Base-by-base conservation (phyloP, 1,284 basidiomycete species). In the Austroboletus niveus region DNA sequence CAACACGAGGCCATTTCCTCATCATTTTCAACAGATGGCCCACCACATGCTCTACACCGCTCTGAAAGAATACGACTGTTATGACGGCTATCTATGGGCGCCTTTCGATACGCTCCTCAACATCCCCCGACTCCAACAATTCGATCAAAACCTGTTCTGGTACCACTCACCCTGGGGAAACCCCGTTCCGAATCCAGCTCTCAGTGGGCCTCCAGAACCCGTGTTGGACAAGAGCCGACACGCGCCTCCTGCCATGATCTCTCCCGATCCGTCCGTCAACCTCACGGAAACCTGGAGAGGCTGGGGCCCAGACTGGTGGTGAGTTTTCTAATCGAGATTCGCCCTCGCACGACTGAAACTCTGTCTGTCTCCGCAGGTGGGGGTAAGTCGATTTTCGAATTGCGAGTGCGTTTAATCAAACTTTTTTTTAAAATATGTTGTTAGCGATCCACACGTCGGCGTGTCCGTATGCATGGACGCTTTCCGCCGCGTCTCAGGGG, bases 31-130 rank as follows among this genome's bases (percentile, higher is more conserved):
- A 15, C 47, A 75, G 69, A 76, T 78, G 76, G 77, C 76, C 9
- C 78, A 79, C 45, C 77, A 80, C 53, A 79, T 79, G 78, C 68
- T 79, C 15, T 76, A 76, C 53, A 77, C 75, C 8, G 75, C 71
- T 22, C 56, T 79, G 52, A 66, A 64, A 41, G 73, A 74, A 45
- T 58, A 75, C 47, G 65, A 61, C n/a, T 79, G 77, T 57, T 79
- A 79, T 57, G 68, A 73, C 24, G 78, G 77, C 6, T 78, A 77
- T 57, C 70, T 79, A 14, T 79, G 77, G 77, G 77, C 70, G 17
- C 78, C 77, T 11, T 78, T 79, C 55, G 75, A 79, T 53, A 73
- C 77, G 6, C 63, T 79, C 27, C 66, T 80, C 40, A 80, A 80
- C 50, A 60, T 79, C 27, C 77, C 78, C 12, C 74, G 78, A 17